Conservation (phyloP, 2,329 filamentous ascomycete species). For the Cordyceps fumosorosea region DNA sequence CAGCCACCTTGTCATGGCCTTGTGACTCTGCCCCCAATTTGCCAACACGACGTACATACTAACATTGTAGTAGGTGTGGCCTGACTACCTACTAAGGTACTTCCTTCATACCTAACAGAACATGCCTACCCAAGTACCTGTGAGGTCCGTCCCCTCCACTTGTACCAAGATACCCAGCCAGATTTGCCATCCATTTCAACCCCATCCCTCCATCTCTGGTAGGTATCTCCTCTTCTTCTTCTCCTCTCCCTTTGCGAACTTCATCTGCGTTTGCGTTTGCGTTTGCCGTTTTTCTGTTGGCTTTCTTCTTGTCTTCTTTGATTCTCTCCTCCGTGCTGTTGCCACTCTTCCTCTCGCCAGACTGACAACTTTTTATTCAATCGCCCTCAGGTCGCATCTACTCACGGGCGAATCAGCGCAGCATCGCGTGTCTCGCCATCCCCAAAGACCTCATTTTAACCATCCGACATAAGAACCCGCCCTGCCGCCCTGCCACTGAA, state of each 20-base stretch:
- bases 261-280: neutral
- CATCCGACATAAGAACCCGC: neutral
- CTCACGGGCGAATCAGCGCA: neutral
- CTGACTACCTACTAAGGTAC: no score
- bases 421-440: neutral
- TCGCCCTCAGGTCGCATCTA: no score
- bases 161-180: neutral
- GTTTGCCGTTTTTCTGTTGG: neutral
- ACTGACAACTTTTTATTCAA: no score
- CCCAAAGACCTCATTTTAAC: slow-evolving; percentile 5
- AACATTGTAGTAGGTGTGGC: no score
- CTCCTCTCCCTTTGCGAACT: neutral
- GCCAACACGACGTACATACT: no score
- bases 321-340: neutral
- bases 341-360: neutral
- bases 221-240: neutral
- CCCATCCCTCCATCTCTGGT: neutral
- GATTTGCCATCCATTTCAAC: slow-evolving; percentile 3
- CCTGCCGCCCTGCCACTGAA: neutral
- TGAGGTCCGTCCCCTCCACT: neutral
- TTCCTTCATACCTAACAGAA: neutral
- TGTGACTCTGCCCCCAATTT: no score
- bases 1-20: no score
- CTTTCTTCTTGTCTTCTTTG: neutral
- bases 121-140: neutral